phyloP scores from a whole-genome alignment of 2,329 filamentous ascomycete genomes.

The Tolypocladium pustulatum region DNA sequence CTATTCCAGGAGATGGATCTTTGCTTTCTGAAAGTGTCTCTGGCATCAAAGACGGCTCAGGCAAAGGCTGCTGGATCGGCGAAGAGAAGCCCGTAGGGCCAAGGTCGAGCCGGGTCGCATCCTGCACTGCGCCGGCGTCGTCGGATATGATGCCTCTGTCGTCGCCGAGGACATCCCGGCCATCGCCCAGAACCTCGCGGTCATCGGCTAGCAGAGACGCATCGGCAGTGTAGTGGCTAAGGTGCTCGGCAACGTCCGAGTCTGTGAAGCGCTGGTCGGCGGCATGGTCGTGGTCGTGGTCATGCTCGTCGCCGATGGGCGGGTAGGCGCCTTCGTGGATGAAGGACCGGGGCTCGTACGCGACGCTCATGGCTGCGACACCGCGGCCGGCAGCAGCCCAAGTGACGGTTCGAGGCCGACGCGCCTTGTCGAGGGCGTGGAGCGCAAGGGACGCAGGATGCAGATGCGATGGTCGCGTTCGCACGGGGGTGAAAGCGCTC shows the following conservation, averaged over 20 bases:
- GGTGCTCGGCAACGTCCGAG: conserved; percentile 30
- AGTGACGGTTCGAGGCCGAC: not conserved
- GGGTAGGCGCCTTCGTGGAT: conserved; percentile 38
- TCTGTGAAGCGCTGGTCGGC: conserved; percentile 31
- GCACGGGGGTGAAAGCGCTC: not conserved
- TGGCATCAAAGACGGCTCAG: conserved; percentile 18
- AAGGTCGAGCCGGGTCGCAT: conserved; percentile 28
- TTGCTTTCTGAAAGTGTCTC: conserved; percentile 23
- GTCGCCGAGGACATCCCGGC: conserved; percentile 21
- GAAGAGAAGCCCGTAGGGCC: conserved; percentile 20
- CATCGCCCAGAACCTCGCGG: conserved; percentile 11
- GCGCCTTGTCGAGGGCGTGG: conserved; percentile 4
- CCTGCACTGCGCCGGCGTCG: conserved; percentile 26
- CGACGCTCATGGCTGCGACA: conserved; percentile 35
- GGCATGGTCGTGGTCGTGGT: conserved; percentile 30
- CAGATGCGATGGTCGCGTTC: not conserved
- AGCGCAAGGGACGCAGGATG: not conserved
- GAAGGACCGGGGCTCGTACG: conserved; percentile 39
- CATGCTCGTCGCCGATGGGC: conserved; percentile 28
- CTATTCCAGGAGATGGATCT: conserved; percentile 19
- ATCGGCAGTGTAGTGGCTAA: conserved; percentile 32
- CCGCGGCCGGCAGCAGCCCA: conserved; percentile 9
- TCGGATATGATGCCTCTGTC: conserved; percentile 25
- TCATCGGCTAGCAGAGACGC: conserved; percentile 26
- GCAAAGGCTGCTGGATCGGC: conserved; percentile 20